These are phyloP conservation scores for Kluyveromyces aestuarii DNA, from an alignment of 805 yeast species.

Conservation along the genomic window DNA sequence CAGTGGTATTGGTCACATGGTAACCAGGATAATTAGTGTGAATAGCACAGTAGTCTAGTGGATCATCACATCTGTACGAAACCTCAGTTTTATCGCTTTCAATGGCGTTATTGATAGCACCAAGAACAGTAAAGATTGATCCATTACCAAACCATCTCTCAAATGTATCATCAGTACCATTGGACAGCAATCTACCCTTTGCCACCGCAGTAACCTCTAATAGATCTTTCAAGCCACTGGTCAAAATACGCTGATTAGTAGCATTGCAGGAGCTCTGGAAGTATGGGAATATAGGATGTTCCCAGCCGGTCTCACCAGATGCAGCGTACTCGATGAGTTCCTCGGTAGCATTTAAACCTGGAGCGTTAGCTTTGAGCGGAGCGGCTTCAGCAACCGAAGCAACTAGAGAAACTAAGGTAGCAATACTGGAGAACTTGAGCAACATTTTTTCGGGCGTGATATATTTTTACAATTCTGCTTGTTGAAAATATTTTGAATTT, in stretches of 20 bases:
- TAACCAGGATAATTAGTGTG: constrained; percentile 30
- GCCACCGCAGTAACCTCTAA: constrained; percentile 28
- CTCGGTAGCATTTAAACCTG: not conserved
- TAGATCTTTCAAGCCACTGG: constrained; percentile 27
- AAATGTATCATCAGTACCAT: constrained; percentile 28
- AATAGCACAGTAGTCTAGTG: constrained; percentile 29
- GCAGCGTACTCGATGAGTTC: not conserved
- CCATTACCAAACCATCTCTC: constrained; percentile 33
- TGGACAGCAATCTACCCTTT: constrained; percentile 28
- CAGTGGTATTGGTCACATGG: constrained; percentile 29
- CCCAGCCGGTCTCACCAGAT: constrained; percentile 6
- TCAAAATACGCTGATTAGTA: constrained; percentile 8
- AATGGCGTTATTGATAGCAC: constrained; percentile 28
- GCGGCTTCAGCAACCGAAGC: not conserved
- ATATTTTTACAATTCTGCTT: no score
- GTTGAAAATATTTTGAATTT: not conserved
- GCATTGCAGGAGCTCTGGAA: constrained; percentile 10
- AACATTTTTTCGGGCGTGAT: not conserved
- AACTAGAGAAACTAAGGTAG: not conserved
- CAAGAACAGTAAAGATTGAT: constrained; percentile 29
- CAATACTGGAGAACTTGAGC: not conserved
- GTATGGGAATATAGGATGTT: constrained; percentile 8
- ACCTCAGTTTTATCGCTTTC: constrained; percentile 28
- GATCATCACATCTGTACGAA: constrained; percentile 33
- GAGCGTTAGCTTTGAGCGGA: not conserved